A percentile compares a stretch with the other conserved stretches of the same genome.
Evolutionary conservation across 768 basidiomycete species (phyloP).

Genomic region (Panellus pusillus): DNA sequence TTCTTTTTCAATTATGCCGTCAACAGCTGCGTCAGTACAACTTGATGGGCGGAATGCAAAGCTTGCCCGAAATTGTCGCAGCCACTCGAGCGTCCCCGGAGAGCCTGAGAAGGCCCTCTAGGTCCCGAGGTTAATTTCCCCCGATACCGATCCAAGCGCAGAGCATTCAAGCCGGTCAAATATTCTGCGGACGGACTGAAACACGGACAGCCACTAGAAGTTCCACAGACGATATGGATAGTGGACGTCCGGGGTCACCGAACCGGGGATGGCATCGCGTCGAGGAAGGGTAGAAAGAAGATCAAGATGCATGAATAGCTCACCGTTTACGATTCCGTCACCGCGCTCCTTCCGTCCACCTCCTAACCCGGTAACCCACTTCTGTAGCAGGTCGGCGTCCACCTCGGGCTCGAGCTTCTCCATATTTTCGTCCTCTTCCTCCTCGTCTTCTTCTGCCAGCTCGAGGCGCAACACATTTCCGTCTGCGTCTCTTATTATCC

Average conservation of each 20-base stretch:
- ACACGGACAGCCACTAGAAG: constrained; percentile 18
- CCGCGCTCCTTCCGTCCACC: constrained; percentile 25
- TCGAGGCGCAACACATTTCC: constrained; percentile 77
- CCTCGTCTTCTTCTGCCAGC: constrained; percentile 54
- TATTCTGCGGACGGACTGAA: constrained; percentile 9
- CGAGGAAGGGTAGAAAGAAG: constrained; percentile 12
- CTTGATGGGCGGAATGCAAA: constrained; percentile 17
- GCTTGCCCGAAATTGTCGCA: constrained; percentile 19
- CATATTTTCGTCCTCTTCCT: constrained; percentile 35
- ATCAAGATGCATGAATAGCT: constrained; percentile 23
- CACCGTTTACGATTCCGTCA: constrained; percentile 16
- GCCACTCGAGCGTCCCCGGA: constrained; percentile 1
- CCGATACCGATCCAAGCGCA: constrained; percentile 16
- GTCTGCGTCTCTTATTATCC: constrained; percentile 76
- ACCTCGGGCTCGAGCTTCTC: constrained; percentile 41
- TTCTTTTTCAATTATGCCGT: constrained; percentile 41
- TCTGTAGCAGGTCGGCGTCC: constrained; percentile 31
- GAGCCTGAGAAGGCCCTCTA: constrained; percentile 16
- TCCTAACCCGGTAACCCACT: constrained; percentile 42
- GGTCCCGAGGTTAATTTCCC: constrained; percentile 15
- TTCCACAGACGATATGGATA: background rate
- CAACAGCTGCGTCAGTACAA: constrained; percentile 19
- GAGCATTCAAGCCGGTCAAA: background rate
- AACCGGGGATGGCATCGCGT: constrained; percentile 12
- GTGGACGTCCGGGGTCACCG: constrained; percentile 17